These are phyloP conservation scores for Pseudozyma sp. DNA, from an alignment of 1,284 basidiomycete species.

Conservation along the genomic window DNA sequence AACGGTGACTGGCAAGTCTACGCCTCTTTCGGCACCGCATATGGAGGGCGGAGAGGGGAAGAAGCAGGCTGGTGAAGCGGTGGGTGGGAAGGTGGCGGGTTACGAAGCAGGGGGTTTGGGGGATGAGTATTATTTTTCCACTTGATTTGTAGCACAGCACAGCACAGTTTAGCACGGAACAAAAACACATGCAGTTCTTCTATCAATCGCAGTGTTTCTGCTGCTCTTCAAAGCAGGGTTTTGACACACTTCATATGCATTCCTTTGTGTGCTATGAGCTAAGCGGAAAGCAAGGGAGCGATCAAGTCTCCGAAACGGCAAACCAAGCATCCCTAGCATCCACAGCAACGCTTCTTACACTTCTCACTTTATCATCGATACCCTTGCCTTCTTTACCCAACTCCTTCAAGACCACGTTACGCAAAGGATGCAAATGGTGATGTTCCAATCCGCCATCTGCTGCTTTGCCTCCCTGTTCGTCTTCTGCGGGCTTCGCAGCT, in stretches of 20 bases:
- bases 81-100: background rate
- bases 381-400: conserved; percentile 71
- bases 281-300: background rate
- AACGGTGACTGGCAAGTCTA: conserved; percentile 23
- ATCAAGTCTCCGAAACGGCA: conserved; percentile 28
- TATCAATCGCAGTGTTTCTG: background rate
- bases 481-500: conserved; percentile 82
- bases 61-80: background rate
- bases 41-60: background rate
- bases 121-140: conserved; percentile 44
- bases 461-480: conserved; percentile 72
- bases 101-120: conserved; percentile 8
- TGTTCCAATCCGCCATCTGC: conserved; percentile 18
- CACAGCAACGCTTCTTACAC: conserved; percentile 56
- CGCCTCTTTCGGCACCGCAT: background rate
- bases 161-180: background rate
- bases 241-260: background rate
- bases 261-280: background rate
- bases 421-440: conserved; percentile 33
- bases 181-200: background rate
- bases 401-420: conserved; percentile 76
- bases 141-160: conserved; percentile 1
- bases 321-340: conserved; percentile 63
- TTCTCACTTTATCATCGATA: conserved; percentile 58
- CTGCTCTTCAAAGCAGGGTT: background rate